Evolutionary conservation across 345 rosid species (phyloP), one percentile per base, ranked within the genome.

Genomic region (Laguncularia racemosa): DNA sequence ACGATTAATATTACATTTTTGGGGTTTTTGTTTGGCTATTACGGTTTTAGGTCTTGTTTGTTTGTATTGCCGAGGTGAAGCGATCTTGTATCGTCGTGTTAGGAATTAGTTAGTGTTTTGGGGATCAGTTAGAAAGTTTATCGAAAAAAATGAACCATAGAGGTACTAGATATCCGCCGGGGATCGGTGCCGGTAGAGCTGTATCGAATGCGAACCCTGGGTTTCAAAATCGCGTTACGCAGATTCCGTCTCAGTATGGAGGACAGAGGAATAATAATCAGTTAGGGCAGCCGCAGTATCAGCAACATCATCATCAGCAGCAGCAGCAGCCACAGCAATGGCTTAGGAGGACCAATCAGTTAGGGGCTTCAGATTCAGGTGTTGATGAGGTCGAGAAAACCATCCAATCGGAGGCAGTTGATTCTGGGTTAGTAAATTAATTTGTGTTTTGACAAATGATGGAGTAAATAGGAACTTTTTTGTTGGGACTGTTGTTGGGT

Each of bases 351-450:
- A 59, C 62, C 7, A 33, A 33, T 28, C 63, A 65, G 46, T 20
- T 57, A 51, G 69, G 58, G 14, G 11, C 48, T 3, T 56, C 20
- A 11, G 69, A 65, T 17, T 28, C 63, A 3, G 40, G 51, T 20
- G 57, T 57, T 8, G 69, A 57, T 58, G 97, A 86, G 77, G 88
- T 85, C 47, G 91, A 95, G 76, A 84, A 80, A 81, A 81, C 86
- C 16, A 77, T 86, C 53, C 96, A 85, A 69, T 63, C 96, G 0
- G 99, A 85, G 80, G 85, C 96, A 19, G 72, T 66, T 52, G 91
- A 90, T 72, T 68, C 97, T 13, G 82, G 92, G 99, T 90, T 51
- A 49, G 48, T 33, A 33, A 33, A 33, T 33, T 33, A 33, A 33
- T 9, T 33, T 33, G 40, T 33, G 10, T 33, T 33, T 33, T 33